Evolutionary conservation across 306 rosid species (phyloP).

Genomic region (Sesbania bispinosa): DNA sequence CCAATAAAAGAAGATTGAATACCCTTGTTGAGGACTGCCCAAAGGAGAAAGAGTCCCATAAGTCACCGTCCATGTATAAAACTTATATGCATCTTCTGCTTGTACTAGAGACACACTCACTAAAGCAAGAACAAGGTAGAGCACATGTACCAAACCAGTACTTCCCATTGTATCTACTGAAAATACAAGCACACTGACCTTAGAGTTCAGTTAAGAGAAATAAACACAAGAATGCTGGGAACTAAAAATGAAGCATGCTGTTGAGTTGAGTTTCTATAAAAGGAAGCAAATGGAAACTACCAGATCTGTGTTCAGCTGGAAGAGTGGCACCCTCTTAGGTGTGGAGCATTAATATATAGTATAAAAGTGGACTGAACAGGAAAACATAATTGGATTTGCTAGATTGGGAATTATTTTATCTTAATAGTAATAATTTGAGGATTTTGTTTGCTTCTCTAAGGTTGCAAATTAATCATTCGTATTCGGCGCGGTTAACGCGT

Average conservation of each 20-base stretch:
- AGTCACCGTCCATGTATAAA: conserved; percentile 83
- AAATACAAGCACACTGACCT: conserved; percentile 7
- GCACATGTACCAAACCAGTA: conserved; percentile 32
- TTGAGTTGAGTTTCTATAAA: background rate
- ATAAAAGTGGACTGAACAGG: background rate
- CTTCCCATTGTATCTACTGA: conserved; percentile 55
- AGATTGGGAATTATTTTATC: background rate
- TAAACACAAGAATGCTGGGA: background rate
- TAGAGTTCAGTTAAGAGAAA: background rate
- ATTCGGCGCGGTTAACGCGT: conserved; percentile 47
- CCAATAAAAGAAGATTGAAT: conserved; percentile 16
- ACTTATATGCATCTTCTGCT: conserved; percentile 79
- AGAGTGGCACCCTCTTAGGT: conserved; percentile 1
- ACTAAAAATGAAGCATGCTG: conserved; percentile 12
- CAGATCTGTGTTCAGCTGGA: conserved; percentile 29
- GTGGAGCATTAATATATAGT: conserved; percentile 17
- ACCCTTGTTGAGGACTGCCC: conserved; percentile 81
- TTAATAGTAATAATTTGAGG: background rate
- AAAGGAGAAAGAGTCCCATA: conserved; percentile 82
- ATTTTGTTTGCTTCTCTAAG: background rate
- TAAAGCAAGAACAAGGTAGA: conserved; percentile 46
- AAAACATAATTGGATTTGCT: conserved; percentile 2
- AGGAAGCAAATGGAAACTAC: conserved; percentile 12
- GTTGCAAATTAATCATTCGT: background rate
- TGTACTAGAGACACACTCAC: conserved; percentile 44